phyloP scores from a whole-genome alignment of 2,329 filamentous ascomycete species.

The Xylariaceae sp. region DNA sequence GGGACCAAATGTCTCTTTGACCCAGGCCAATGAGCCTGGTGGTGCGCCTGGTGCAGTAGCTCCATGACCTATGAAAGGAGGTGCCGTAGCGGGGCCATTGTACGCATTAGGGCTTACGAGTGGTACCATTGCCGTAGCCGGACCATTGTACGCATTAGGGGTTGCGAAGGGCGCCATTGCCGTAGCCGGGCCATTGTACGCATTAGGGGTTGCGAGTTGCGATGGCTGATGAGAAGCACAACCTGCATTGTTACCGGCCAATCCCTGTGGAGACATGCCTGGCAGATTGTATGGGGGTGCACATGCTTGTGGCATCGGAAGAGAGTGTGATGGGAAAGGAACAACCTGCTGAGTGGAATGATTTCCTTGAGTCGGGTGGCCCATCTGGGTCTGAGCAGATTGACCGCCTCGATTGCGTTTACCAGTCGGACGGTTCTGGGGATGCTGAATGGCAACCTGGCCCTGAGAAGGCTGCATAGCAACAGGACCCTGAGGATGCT shows the following conservation, averaged over 20 bases:
- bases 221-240: not conserved
- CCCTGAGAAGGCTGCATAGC: too few relatives aligned
- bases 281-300: not conserved
- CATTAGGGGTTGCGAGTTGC: not conserved
- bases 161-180: not conserved
- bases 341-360: too few relatives aligned
- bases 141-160: not conserved
- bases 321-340: too few relatives aligned
- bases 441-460: too few relatives aligned
- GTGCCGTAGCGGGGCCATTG: not conserved
- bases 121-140: not conserved
- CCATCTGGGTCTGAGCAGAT: too few relatives aligned
- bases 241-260: not conserved
- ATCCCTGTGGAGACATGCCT: not conserved
- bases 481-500: too few relatives aligned
- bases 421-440: too few relatives aligned
- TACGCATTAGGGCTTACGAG: not conserved
- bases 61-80: constrained; percentile 1
- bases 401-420: too few relatives aligned
- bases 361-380: too few relatives aligned
- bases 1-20: constrained; percentile 28
- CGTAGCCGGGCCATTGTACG: not conserved
- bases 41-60: not conserved
- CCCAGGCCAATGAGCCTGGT: constrained; percentile 15
- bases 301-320: too few relatives aligned